Evolutionary conservation across 106 monocot species (phyloP), one percentile per base, ranked within the genome.

Genomic region (Narthecium ossifragum): DNA sequence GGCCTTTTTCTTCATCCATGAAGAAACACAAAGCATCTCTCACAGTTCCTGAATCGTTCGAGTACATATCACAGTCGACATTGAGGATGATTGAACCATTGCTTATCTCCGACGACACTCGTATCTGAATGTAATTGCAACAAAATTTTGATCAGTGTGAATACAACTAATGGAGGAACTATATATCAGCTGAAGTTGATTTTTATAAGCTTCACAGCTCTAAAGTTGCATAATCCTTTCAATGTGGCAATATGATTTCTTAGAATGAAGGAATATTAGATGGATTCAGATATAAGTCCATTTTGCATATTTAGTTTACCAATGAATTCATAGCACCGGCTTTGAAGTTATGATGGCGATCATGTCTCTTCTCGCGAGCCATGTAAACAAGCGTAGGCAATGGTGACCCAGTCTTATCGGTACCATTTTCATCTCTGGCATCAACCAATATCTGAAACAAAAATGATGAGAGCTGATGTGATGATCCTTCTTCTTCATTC

Each of bases 61-160:
- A 78, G 70, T 73, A 81, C 89, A 90, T 90, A 53, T 90, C 89
- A 22, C 89, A 90, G 40, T 90, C 85, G 17, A 85, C 63, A 51
- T 72, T 90, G 55, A 90, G 77, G 34, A 85, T 75, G 56, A 85
- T 39, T 6, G 57, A 57, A 0, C 84, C 84, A 55, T 85, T 78
- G 69, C 89, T 89, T 58, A 89, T 85, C 75, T 69, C 84, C 0
- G 68, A 77, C 26, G 89, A 89, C 6, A 80, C 80, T 46, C 89
- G 74, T 38, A 89, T 61, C 89, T 89, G 68, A 34, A 23, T n/a
- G n/a, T n/a, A n/a, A n/a, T n/a, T n/a, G n/a, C n/a, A n/a, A n/a
- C n/a, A n/a, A n/a, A n/a, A n/a, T n/a, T n/a, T n/a, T n/a, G n/a
- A n/a, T n/a, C n/a, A n/a, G n/a, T n/a, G n/a, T n/a, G n/a, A n/a